Base-by-base conservation (phyloP, 2,329 filamentous ascomycete genomes). In the Colletotrichum godetiae region DNA sequence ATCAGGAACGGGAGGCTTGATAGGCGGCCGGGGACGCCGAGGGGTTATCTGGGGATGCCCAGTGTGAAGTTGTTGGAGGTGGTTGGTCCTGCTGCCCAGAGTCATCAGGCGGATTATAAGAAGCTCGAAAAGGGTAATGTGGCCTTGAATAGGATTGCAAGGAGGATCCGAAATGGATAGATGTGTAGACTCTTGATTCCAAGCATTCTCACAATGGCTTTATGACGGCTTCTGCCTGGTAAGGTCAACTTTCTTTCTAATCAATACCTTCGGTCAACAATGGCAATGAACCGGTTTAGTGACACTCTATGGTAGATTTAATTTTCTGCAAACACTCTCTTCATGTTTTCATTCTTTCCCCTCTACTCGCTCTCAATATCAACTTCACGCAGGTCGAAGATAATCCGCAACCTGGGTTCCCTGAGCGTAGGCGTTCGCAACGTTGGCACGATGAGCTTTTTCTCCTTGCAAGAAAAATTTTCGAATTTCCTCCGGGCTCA, bases 21-120 rank as follows among this genome's bases (percentile, higher is more conserved):
- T 29, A 33, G 63, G 1, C 63, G 63, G 22, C 63, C 68, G 11
- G 49, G 68, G 63, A 19, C 33, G 5, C 33, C 52, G 2, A 4
- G 4, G 7, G 68, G 56, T 0, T 3, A 3, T 2, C n/a, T 29
- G 13, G 63, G 63, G 31, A 68, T 68, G 63, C 42, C 63, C 11
- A 61, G 58, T 11, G 6, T 59, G 13, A 42, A 15, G 27, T 7
- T 68, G 1, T 15, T 71, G 4, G 15, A 31, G 56, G 42, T 68
- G 3, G 56, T 71, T 15, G 68, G 68, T 8, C 68, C 63, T 31
- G 63, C 63, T 37, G 68, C 68, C 7, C 56, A 42, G 31, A 8
- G 46, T 13, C 66, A 58, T 10, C 15, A n/a, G 13, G 29, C 42
- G 29, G 56, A 68, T 29, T 56, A 42, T 7, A 57, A 46, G 24